Base-by-base conservation (phyloP, 768 basidiomycete genomes). In the Suillus americanus region DNA sequence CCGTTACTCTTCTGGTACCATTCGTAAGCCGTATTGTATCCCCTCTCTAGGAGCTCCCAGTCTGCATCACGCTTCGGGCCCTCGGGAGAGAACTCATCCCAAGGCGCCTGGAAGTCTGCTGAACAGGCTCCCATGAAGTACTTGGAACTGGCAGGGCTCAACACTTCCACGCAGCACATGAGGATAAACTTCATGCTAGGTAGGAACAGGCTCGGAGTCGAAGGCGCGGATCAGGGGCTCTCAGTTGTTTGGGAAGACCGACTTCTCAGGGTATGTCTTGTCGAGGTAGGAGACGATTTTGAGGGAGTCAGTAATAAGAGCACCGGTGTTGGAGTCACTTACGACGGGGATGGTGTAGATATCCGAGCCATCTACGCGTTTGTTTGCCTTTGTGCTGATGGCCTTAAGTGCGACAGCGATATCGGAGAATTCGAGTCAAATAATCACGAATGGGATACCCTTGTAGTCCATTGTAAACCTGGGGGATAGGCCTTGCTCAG, bases 381-480 rank as follows among this genome's bases (percentile, higher is more conserved):
- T 71, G 61, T 20, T 70, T 3, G 69, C 70, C 18, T 65, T 50
- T 1, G 71, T 66, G 79, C 80, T 79, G 25, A 81, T 64, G 59
- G 79, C 71, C 66, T 77, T 76, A 62, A 73, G 73, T 25, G 76
- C 60, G 0, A 63, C 28, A 37, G 75, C 77, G 63, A 86, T 79
- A 61, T 85, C 82, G 12, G 79, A 80, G 65, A 79, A 83, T 64
- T 85, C 83, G 57, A 86, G 70, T 80, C 80, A 84, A 51, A 80
- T 76, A 8, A 83, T 84, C 66, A 75, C 78, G 72, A 81, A 81
- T 2, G 79, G 68, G 25, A 80, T 35, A n/a, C 69, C 70, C 60
- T 80, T 79, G 69, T 71, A 71, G 63, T 77, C 76, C 53, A 80
- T 65, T 1, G 71, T 68, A 54, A 70, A 68, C 51, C 75, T 76